Percentiles rank a stretch among this genome's conserved stretches.
These are phyloP conservation scores for Chenopodium formosanum DNA, from an alignment of 148 eudicot species.

Conservation along the genomic window DNA sequence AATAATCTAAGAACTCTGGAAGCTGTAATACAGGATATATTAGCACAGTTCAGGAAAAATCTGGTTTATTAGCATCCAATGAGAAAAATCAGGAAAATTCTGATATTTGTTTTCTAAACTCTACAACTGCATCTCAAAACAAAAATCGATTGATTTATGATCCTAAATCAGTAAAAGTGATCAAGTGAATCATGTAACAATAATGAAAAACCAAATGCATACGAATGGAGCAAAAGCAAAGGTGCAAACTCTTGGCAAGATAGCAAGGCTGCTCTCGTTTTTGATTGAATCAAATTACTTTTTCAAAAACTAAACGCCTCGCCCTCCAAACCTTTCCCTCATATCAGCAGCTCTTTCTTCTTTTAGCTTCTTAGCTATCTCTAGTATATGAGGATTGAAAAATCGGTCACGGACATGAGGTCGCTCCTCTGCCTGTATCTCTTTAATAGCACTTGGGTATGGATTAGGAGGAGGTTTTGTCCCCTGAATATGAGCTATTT, in stretches of 20 bases:
- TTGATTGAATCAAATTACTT: not conserved
- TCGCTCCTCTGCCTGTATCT: conserved; percentile 88
- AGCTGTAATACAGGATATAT: not conserved
- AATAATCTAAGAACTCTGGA: not conserved
- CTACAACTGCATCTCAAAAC: not conserved
- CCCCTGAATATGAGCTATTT: conserved; percentile 68
- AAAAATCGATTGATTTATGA: not conserved
- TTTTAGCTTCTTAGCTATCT: conserved; percentile 52
- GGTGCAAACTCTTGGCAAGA: not conserved
- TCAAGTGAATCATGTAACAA: not conserved
- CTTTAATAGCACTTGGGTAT: conserved; percentile 80
- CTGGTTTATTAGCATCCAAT: not conserved
- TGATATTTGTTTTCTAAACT: not conserved
- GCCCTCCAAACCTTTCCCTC: conserved; percentile 45
- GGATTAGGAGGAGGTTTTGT: conserved; percentile 77
- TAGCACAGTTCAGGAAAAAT: too few species aligned
- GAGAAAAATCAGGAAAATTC: not conserved
- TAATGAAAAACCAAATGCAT: not conserved
- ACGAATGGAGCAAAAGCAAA: not conserved
- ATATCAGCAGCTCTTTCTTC: conserved; percentile 44
- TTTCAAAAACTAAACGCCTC: conserved; percentile 22
- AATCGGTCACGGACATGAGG: conserved; percentile 68
- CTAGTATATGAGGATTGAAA: conserved; percentile 42
- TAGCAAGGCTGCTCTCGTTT: not conserved
- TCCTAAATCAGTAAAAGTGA: not conserved